Percentiles rank a stretch among this genome's conserved stretches.
phyloP scores from a whole-genome alignment of 805 yeast genomes.

The Schwanniomyces occidentalis region DNA sequence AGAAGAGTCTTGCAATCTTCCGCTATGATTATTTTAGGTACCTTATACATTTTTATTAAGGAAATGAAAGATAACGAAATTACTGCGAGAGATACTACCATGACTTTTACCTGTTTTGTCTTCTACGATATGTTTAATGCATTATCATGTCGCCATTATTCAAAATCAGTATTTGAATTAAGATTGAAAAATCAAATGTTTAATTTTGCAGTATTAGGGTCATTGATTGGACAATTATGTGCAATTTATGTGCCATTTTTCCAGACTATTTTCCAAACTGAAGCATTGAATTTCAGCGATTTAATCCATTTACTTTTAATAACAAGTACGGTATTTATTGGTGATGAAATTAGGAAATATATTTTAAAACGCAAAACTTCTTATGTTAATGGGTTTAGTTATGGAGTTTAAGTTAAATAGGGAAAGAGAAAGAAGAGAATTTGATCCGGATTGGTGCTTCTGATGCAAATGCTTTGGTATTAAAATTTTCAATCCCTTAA shows the following conservation, averaged over 20 bases:
- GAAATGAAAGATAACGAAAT: conserved; percentile 85
- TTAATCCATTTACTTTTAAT: conserved; percentile 59
- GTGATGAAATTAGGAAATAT: conserved; percentile 78
- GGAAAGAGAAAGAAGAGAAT: too few relatives aligned
- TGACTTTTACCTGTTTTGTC: conserved; percentile 98
- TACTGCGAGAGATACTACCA: conserved; percentile 95
- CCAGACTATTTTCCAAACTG: conserved; percentile 93
- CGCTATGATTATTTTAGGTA: conserved; percentile 74
- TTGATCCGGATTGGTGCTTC: too few relatives aligned
- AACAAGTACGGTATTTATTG: conserved; percentile 80
- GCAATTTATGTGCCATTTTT: conserved; percentile 93
- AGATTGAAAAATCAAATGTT: conserved; percentile 89
- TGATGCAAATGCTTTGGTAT: too few relatives aligned
- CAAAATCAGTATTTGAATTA: conserved; percentile 78
- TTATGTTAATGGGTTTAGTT: conserved; percentile 14
- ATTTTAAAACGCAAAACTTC: conserved; percentile 22
- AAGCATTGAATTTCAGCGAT: conserved; percentile 75
- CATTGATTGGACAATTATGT: conserved; percentile 85
- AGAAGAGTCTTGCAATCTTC: conserved; percentile 79
- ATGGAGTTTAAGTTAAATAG: conserved; percentile 17
- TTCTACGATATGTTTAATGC: conserved; percentile 97
- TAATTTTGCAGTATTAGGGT: conserved; percentile 87
- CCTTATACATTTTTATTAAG: conserved; percentile 78
- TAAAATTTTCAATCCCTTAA: too few relatives aligned
- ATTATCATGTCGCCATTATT: conserved; percentile 82